These are phyloP conservation scores for Kazachstania taianensis DNA, from an alignment of 805 yeast species.

Conservation along the genomic window DNA sequence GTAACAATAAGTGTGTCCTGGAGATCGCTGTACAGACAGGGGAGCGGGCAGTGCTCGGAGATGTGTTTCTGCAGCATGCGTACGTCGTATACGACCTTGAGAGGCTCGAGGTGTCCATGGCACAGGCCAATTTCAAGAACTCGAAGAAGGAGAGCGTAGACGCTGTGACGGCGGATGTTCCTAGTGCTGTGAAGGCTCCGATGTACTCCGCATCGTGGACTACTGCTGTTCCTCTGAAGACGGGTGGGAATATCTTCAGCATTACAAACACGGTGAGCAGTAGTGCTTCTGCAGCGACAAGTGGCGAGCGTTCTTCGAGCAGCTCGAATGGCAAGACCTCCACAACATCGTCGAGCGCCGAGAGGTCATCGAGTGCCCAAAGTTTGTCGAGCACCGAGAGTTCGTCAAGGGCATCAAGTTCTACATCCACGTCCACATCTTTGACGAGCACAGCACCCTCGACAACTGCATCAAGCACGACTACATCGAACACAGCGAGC, in stretches of 20 bases:
- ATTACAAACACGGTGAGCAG: neutral
- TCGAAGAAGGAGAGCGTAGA: conserved; percentile 32
- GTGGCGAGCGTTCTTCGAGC: neutral
- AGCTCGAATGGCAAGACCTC: too few relatives aligned
- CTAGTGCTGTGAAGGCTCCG: conserved; percentile 40
- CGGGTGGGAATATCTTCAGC: conserved; percentile 23
- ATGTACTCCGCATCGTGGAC: conserved; percentile 36
- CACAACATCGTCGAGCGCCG: too few relatives aligned
- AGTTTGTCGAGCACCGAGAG: too few relatives aligned
- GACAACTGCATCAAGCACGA: neutral
- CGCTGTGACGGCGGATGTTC: conserved; percentile 34
- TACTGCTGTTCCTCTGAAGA: conserved; percentile 5
- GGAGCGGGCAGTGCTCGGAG: conserved; percentile 37
- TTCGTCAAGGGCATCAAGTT: too few relatives aligned
- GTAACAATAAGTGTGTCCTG: conserved; percentile 33
- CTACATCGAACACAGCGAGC: too few relatives aligned
- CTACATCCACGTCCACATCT: too few relatives aligned
- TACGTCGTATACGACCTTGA: conserved; percentile 52
- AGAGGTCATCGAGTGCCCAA: too few relatives aligned
- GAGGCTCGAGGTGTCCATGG: conserved; percentile 36
- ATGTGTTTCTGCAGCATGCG: conserved; percentile 44
- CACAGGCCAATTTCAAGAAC: conserved; percentile 30
- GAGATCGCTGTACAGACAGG: conserved; percentile 28
- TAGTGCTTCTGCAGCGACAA: neutral
- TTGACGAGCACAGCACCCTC: neutral